These are phyloP conservation scores for Thamnidium elegans DNA, from an alignment of 192 early-diverging fungal genomes.

Conservation along the genomic window DNA sequence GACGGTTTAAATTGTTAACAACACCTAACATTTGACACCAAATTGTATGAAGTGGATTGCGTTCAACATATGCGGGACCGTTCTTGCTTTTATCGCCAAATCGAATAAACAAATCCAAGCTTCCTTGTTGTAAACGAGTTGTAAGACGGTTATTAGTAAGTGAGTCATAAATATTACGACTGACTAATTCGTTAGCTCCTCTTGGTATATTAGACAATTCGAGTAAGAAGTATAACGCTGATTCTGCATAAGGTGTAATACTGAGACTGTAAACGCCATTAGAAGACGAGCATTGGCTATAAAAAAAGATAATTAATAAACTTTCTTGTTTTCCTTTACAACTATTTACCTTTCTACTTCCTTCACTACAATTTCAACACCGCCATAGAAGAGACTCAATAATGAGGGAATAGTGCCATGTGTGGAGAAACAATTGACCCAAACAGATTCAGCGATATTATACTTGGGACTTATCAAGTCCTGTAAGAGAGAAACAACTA, in stretches of 20 bases:
- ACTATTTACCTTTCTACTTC: slow-evolving; percentile 34
- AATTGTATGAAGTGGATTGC: slow-evolving; percentile 40
- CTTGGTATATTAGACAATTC: slow-evolving; percentile 41
- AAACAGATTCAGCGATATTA: slow-evolving; percentile 33
- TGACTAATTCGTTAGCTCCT: slow-evolving; percentile 34
- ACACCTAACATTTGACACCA: slow-evolving; percentile 54
- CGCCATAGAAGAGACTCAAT: slow-evolving; percentile 33
- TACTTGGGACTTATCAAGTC: slow-evolving; percentile 39
- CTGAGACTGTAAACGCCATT: not conserved
- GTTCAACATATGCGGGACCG: slow-evolving; percentile 20
- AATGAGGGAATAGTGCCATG: slow-evolving; percentile 37
- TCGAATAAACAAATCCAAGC: slow-evolving; percentile 32
- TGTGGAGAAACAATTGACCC: slow-evolving; percentile 35
- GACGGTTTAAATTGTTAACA: slow-evolving; percentile 41
- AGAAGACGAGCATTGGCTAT: not conserved
- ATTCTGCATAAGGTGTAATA: slow-evolving; percentile 45
- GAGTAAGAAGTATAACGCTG: slow-evolving; percentile 42
- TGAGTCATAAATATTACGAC: slow-evolving; percentile 39
- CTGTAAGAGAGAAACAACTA: slow-evolving; percentile 40
- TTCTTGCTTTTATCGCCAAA: slow-evolving; percentile 31
- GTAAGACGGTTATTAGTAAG: slow-evolving; percentile 45
- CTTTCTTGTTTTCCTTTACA: no score
- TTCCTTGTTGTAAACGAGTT: slow-evolving; percentile 33
- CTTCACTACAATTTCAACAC: slow-evolving; percentile 32
- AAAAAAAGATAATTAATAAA: not conserved